Percentiles rank a stretch among this genome's conserved stretches.
Evolutionary conservation across 352 stramenopile species (phyloP).

Genomic region (Phytophthora crassamura): DNA sequence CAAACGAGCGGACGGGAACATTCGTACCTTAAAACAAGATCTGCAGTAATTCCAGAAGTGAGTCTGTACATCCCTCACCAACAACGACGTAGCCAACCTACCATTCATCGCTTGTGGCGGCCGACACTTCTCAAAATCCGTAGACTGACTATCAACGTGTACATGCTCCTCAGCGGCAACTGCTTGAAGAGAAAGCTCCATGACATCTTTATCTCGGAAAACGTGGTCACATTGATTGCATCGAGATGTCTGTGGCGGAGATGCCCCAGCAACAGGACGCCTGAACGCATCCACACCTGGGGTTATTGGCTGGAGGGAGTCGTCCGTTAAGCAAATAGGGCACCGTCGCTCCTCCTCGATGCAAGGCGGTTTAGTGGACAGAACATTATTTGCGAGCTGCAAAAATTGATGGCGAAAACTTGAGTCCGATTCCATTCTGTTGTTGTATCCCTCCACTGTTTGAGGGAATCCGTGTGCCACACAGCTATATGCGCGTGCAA

Average conservation of each 20-base stretch:
- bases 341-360: not conserved
- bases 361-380: not conserved
- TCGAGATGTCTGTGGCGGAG: not conserved
- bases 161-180: not conserved
- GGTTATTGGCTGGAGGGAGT: not conserved
- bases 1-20: not conserved
- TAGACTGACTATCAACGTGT: not conserved
- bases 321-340: too few relatives aligned
- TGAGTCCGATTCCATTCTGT: not conserved
- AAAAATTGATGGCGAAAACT: not conserved
- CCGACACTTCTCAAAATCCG: conserved; percentile 5
- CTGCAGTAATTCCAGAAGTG: conserved; percentile 17
- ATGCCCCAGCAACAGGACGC: not conserved
- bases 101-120: not conserved
- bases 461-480: conserved; percentile 30
- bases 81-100: not conserved
- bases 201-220: conserved; percentile 12
- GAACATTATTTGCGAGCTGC: not conserved
- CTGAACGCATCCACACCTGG: conserved; percentile 12
- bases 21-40: conserved; percentile 16
- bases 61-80: conserved; percentile 17
- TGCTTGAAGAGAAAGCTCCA: not conserved
- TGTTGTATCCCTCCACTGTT: not conserved
- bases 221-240: not conserved
- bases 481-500: conserved; percentile 35